phyloP scores from a whole-genome alignment of 345 rosid species.

The Stellera chamaejasme region DNA sequence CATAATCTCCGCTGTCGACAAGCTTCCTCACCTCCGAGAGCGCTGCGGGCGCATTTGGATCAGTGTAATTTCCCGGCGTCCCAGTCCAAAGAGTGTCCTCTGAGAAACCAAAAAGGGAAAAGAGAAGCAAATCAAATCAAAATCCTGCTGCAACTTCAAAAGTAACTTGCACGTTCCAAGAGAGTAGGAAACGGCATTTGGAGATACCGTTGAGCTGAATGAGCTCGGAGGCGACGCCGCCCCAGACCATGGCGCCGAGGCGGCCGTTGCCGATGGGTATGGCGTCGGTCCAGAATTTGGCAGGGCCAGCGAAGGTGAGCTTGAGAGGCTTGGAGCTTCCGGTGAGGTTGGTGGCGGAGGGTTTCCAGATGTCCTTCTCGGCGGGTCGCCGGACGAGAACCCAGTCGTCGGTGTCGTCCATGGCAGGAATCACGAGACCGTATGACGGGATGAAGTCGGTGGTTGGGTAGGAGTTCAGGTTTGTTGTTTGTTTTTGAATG shows the following conservation, averaged over 20 bases:
- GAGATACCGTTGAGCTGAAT: conserved; percentile 69
- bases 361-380: conserved; percentile 46
- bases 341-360: conserved; percentile 19
- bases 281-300: conserved; percentile 78
- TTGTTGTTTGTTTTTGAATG: too few species aligned
- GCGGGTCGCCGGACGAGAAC: conserved; percentile 38
- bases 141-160: too few species aligned
- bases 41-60: conserved; percentile 58
- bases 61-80: conserved; percentile 54
- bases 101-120: conserved; percentile 15
- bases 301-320: conserved; percentile 57
- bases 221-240: conserved; percentile 62
- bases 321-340: conserved; percentile 43
- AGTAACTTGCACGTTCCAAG: too few species aligned
- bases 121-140: not conserved
- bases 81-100: conserved; percentile 95
- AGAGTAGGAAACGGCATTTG: not conserved
- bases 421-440: too few species aligned
- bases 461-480: too few species aligned
- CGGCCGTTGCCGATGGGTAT: conserved; percentile 91
- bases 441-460: too few species aligned
- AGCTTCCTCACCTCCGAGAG: conserved; percentile 63
- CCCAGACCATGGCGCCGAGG: conserved; percentile 92
- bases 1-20: conserved; percentile 48
- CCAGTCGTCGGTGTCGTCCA: conserved; percentile 32